phyloP scores from a whole-genome alignment of 805 yeast species.

The Henningerozyma blattae region DNA sequence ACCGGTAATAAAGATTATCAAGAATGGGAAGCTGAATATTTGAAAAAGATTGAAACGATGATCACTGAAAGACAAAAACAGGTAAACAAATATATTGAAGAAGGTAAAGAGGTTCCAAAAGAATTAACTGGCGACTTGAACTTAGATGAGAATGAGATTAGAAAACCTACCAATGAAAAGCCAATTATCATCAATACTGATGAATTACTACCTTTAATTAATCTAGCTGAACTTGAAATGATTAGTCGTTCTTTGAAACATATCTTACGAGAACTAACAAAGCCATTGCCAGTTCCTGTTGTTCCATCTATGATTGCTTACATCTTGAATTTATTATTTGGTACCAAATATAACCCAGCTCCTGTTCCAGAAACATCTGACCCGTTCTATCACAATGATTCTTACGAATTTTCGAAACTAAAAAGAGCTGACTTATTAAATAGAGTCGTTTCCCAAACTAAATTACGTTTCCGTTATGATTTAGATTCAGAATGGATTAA shows the following conservation, averaged over 20 bases:
- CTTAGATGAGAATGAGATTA: conserved; percentile 22
- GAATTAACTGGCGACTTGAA: conserved; percentile 23
- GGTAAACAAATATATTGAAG: conserved; percentile 22
- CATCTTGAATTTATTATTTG: conserved; percentile 61
- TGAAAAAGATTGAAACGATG: conserved; percentile 21
- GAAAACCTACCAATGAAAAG: conserved; percentile 24
- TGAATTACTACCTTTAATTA: conserved; percentile 34
- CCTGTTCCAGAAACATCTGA: conserved; percentile 35
- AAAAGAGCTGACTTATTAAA: conserved; percentile 34
- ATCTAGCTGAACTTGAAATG: conserved; percentile 47
- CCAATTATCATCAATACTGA: conserved; percentile 25
- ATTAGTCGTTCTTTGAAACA: conserved; percentile 74
- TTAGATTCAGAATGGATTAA: conserved; percentile 40
- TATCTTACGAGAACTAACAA: conserved; percentile 40
- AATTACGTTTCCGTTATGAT: conserved; percentile 48
- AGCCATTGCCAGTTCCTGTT: conserved; percentile 37
- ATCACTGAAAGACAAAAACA: conserved; percentile 26
- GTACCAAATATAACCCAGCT: conserved; percentile 30
- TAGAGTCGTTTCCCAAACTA: conserved; percentile 41
- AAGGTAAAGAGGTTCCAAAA: conserved; percentile 25
- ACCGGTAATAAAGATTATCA: conserved; percentile 22
- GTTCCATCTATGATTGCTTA: conserved; percentile 54
- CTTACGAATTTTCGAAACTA: conserved; percentile 32
- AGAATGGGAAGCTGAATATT: conserved; percentile 21
- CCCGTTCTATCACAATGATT: conserved; percentile 31